These are phyloP conservation scores for Ogataea siamensis DNA, from an alignment of 805 yeast genomes.

Conservation along the genomic window DNA sequence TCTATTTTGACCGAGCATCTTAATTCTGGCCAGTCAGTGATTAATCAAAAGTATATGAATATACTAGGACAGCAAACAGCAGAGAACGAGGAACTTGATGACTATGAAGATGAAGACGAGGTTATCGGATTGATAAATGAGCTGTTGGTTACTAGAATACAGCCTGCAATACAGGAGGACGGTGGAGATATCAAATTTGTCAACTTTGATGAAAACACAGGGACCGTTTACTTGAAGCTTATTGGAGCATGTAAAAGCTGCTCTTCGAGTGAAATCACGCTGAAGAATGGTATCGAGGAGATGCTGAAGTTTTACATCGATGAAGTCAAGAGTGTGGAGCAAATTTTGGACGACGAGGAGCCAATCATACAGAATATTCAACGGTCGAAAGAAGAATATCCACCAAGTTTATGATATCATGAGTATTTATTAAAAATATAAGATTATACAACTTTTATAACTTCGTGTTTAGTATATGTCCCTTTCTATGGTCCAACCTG, in stretches of 20 bases:
- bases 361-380: slow-evolving; percentile 21
- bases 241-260: slow-evolving; percentile 97
- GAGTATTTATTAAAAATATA: slow-evolving; percentile 10
- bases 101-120: slow-evolving; percentile 70
- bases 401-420: slow-evolving; percentile 34
- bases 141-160: slow-evolving; percentile 86
- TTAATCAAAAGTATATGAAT: slow-evolving; percentile 38
- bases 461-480: neutral
- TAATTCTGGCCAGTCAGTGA: slow-evolving; percentile 55
- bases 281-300: slow-evolving; percentile 94
- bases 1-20: slow-evolving; percentile 54
- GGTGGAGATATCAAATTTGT: slow-evolving; percentile 95
- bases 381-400: slow-evolving; percentile 28
- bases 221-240: slow-evolving; percentile 81
- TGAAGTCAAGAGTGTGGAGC: slow-evolving; percentile 86
- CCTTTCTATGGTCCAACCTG: neutral
- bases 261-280: slow-evolving; percentile 84
- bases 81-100: slow-evolving; percentile 38
- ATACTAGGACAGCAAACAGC: slow-evolving; percentile 36
- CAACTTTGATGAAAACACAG: slow-evolving; percentile 81
- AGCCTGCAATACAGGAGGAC: slow-evolving; percentile 98
- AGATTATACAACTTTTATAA: slow-evolving; percentile 2
- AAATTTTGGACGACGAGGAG: slow-evolving; percentile 80
- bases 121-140: slow-evolving; percentile 88
- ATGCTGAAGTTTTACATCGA: slow-evolving; percentile 97